phyloP scores from a whole-genome alignment of 768 basidiomycete genomes.

The Leccinum incarnatum region DNA sequence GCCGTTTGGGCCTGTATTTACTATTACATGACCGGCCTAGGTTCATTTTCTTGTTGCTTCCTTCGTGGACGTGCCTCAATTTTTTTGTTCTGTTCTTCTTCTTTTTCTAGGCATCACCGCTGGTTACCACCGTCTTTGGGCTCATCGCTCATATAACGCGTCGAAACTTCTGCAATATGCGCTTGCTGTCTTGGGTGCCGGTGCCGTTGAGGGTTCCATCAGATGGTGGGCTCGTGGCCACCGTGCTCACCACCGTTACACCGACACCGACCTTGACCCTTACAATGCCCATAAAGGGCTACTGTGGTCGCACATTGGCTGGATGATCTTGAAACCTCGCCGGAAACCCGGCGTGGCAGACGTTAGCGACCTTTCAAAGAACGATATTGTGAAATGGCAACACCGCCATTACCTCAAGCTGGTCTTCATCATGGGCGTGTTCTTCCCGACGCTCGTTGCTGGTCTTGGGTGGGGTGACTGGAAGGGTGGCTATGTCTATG shows the following conservation, averaged over 20 bases:
- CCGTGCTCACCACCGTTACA: conserved; percentile 96
- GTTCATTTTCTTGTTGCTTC: conserved; percentile 40
- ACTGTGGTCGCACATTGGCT: conserved; percentile 82
- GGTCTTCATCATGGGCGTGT: conserved; percentile 66
- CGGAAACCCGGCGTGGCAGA: conserved; percentile 89
- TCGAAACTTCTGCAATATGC: conserved; percentile 80
- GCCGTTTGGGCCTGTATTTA: conserved; percentile 62
- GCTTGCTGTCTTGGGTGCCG: conserved; percentile 82
- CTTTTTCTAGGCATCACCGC: conserved; percentile 68
- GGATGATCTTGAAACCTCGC: conserved; percentile 93
- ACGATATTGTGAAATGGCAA: conserved; percentile 81
- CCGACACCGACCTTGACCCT: conserved; percentile 94
- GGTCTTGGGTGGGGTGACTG: conserved; percentile 86
- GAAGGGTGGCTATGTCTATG: conserved; percentile 82
- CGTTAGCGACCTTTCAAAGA: conserved; percentile 80
- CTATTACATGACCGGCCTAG: conserved; percentile 81
- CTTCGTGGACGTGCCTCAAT: background rate
- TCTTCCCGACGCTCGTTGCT: conserved; percentile 74
- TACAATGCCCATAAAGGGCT: conserved; percentile 92
- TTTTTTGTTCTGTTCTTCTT: conserved; percentile 32
- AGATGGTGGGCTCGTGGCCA: conserved; percentile 99
- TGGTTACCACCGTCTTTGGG: conserved; percentile 97
- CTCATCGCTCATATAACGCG: conserved; percentile 94
- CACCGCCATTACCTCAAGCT: conserved; percentile 74
- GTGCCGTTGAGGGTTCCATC: conserved; percentile 95